phyloP scores from a whole-genome alignment of 441 rosid genomes.

The Theobroma grandiflorum region DNA sequence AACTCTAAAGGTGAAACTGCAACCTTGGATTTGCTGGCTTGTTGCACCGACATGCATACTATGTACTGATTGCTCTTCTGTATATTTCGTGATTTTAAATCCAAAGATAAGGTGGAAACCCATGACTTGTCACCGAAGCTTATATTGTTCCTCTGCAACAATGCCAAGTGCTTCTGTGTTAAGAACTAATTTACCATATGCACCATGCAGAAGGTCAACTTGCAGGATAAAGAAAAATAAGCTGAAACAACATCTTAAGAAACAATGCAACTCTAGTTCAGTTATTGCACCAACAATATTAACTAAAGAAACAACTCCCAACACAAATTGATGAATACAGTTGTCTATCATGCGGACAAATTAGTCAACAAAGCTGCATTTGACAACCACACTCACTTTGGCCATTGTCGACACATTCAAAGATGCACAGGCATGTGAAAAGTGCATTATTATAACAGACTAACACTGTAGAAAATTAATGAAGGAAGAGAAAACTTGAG shows the following conservation, averaged over 20 bases:
- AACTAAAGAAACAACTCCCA: constrained; percentile 10
- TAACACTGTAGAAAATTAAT: neutral
- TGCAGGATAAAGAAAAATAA: neutral
- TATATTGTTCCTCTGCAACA: constrained; percentile 60
- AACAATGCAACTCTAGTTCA: neutral
- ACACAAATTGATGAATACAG: neutral
- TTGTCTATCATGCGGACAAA: neutral
- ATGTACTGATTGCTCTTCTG: constrained; percentile 37
- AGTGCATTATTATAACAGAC: neutral
- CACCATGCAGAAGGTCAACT: neutral
- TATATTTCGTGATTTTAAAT: constrained; percentile 49
- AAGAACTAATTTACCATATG: neutral
- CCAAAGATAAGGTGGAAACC: constrained; percentile 54
- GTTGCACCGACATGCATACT: constrained; percentile 87
- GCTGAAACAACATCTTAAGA: neutral
- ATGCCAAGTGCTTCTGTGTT: constrained; percentile 13
- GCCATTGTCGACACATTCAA: neutral
- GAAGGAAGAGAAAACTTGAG: constrained; percentile 1
- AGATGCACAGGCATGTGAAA: neutral
- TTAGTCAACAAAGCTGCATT: constrained; percentile 14
- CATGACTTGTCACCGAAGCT: constrained; percentile 66
- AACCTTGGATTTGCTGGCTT: constrained; percentile 75
- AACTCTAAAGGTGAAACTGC: constrained; percentile 78
- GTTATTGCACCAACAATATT: neutral
- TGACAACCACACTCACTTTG: neutral